These are phyloP conservation scores for Penicillium longicatenatum DNA, from an alignment of 495 filamentous ascomycete genomes.

Conservation along the genomic window DNA sequence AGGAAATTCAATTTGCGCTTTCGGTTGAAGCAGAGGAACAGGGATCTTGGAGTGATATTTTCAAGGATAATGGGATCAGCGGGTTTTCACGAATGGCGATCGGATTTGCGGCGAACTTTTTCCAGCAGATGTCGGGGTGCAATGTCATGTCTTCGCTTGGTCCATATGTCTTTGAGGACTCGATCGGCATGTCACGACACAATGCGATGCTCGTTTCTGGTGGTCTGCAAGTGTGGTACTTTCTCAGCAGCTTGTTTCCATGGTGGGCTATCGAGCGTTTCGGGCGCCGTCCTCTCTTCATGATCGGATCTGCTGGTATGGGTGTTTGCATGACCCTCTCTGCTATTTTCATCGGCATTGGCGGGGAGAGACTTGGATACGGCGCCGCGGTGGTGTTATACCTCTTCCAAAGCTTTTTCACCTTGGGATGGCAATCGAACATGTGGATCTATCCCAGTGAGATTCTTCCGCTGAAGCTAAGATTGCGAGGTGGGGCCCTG, in stretches of 20 bases:
- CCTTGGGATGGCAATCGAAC: slow-evolving; percentile 19
- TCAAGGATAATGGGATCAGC: slow-evolving; percentile 24
- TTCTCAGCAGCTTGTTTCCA: slow-evolving; percentile 23
- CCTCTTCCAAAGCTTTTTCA: slow-evolving; percentile 22
- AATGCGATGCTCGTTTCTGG: slow-evolving; percentile 18
- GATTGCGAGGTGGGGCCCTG: slow-evolving; percentile 6
- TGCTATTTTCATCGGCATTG: slow-evolving; percentile 40
- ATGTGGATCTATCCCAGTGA: slow-evolving; percentile 40
- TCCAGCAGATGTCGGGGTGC: slow-evolving; percentile 21
- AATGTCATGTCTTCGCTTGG: slow-evolving; percentile 26
- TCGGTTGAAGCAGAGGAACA: slow-evolving; percentile 21
- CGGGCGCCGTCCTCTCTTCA: slow-evolving; percentile 34
- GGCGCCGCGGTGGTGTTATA: slow-evolving; percentile 25
- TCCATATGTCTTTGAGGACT: slow-evolving; percentile 21
- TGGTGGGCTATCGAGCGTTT: slow-evolving; percentile 23
- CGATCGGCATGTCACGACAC: slow-evolving; percentile 13
- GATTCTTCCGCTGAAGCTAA: slow-evolving; percentile 45
- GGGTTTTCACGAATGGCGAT: slow-evolving; percentile 20
- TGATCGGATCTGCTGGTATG: slow-evolving; percentile 30
- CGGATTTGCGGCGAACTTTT: slow-evolving; percentile 20
- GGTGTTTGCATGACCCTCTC: slow-evolving; percentile 30
- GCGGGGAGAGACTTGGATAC: slow-evolving; percentile 23
- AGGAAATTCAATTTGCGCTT: slow-evolving; percentile 23
- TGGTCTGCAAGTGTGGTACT: slow-evolving; percentile 48
- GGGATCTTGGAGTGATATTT: slow-evolving; percentile 20